Conservation (phyloP, 2,329 filamentous ascomycete genomes). For the Zasmidium cellare region DNA sequence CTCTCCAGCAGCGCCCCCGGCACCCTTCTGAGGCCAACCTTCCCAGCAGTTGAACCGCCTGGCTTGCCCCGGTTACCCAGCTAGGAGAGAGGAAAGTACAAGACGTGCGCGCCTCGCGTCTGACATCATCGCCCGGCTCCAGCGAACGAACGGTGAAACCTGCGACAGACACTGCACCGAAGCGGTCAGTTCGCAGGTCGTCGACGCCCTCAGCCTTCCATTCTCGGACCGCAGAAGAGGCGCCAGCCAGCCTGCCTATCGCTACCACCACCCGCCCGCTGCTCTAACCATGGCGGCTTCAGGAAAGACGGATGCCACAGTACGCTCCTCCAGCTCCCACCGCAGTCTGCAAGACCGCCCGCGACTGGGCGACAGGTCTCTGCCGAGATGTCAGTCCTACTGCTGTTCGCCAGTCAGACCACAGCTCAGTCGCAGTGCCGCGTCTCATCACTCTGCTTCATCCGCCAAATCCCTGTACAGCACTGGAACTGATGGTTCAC, state of each 20-base stretch:
- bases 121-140: slow-evolving; percentile 19
- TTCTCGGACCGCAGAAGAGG: slow-evolving; percentile 2
- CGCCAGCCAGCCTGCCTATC: slow-evolving; percentile 6
- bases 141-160: slow-evolving; percentile 7
- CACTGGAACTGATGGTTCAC: slow-evolving; percentile 26
- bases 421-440: slow-evolving; percentile 19
- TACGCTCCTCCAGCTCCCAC: slow-evolving; percentile 17
- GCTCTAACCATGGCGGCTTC: slow-evolving; percentile 22
- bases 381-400: slow-evolving; percentile 9
- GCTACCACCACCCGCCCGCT: background rate
- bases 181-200: background rate
- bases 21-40: background rate
- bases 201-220: background rate
- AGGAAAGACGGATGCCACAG: slow-evolving; percentile 23
- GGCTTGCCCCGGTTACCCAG: background rate
- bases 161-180: slow-evolving; percentile 3
- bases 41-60: background rate
- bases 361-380: slow-evolving; percentile 1
- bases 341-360: slow-evolving; percentile 2
- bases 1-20: background rate
- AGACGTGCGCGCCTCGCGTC: slow-evolving; percentile 4
- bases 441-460: slow-evolving; percentile 14
- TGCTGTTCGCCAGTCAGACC: slow-evolving; percentile 21
- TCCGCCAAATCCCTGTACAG: slow-evolving; percentile 14
- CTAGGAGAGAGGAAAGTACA: background rate